Conservation (phyloP, 805 yeast species). For the Metschnikowia lachancei region DNA sequence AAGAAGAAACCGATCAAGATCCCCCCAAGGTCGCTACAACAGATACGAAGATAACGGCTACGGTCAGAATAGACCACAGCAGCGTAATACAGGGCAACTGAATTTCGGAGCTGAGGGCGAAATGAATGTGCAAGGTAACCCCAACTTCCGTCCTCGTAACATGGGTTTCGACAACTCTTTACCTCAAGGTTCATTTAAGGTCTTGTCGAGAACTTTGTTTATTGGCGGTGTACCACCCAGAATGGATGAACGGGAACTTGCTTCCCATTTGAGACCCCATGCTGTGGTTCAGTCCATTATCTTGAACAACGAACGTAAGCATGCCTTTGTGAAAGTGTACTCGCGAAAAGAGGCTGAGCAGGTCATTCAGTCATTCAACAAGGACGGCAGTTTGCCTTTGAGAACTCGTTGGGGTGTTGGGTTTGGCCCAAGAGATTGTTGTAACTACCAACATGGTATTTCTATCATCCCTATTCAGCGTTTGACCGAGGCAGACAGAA, state of each 20-base stretch:
- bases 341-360: conserved; percentile 89
- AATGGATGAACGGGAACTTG: conserved; percentile 74
- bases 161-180: conserved; percentile 67
- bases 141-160: conserved; percentile 73
- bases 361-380: conserved; percentile 69
- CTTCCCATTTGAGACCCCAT: conserved; percentile 70
- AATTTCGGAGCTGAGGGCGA: conserved; percentile 47
- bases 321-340: conserved; percentile 93
- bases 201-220: conserved; percentile 84
- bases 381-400: conserved; percentile 59
- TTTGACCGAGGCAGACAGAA: conserved; percentile 88
- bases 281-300: conserved; percentile 92
- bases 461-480: conserved; percentile 84
- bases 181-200: conserved; percentile 78
- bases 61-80: conserved; percentile 18
- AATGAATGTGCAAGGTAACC: conserved; percentile 64
- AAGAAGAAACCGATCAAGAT: conserved; percentile 54
- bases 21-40: conserved; percentile 39
- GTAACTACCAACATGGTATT: conserved; percentile 88
- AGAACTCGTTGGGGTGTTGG: conserved; percentile 99
- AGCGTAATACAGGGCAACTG: conserved; percentile 14
- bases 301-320: conserved; percentile 83
- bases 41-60: conserved; percentile 11
- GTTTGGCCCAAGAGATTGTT: conserved; percentile 97
- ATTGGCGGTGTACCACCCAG: conserved; percentile 88